Percentiles rank a stretch among this genome's conserved stretches.
Evolutionary conservation across 2,329 filamentous ascomycete species (phyloP).

Genomic region (Claviceps monticola): DNA sequence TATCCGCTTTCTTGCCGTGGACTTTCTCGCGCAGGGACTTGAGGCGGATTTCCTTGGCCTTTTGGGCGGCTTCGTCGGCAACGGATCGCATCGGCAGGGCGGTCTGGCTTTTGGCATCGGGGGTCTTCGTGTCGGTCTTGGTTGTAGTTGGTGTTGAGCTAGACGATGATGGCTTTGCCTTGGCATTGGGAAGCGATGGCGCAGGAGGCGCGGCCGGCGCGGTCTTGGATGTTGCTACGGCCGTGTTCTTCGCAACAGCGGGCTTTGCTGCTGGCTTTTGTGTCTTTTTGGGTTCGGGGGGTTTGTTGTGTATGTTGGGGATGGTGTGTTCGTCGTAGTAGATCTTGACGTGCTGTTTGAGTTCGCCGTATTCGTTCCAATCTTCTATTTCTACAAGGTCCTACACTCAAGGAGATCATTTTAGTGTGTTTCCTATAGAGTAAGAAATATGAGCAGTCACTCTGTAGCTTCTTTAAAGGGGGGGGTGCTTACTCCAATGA

Average conservation of each 20-base stretch:
- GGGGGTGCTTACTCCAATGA: constrained; percentile 59
- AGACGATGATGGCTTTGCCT: constrained; percentile 6
- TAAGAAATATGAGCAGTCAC: background rate
- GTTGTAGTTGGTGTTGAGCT: constrained; percentile 9
- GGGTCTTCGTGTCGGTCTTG: constrained; percentile 14
- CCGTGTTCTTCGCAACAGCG: constrained; percentile 9
- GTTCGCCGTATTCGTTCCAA: constrained; percentile 97
- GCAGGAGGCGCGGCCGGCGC: constrained; percentile 10
- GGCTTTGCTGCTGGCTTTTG: constrained; percentile 13
- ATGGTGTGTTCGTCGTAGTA: constrained; percentile 50
- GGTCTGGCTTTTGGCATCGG: constrained; percentile 8
- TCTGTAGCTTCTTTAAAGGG: background rate
- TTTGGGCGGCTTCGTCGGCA: constrained; percentile 51
- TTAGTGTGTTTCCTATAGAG: background rate
- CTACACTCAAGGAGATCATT: constrained; percentile 28
- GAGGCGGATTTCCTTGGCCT: constrained; percentile 46
- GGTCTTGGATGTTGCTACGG: constrained; percentile 8
- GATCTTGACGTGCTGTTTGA: constrained; percentile 70
- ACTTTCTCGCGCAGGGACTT: constrained; percentile 41
- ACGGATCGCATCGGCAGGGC: constrained; percentile 36
- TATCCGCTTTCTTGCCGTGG: constrained; percentile 28
- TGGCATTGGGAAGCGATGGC: constrained; percentile 9
- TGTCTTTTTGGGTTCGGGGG: constrained; percentile 25
- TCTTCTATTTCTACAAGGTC: constrained; percentile 92
- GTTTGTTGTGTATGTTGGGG: constrained; percentile 38